Percentiles rank a stretch among this genome's conserved stretches.
These are phyloP conservation scores for Phalaenopsis aphrodite DNA, from an alignment of 106 monocot species.

Conservation along the genomic window DNA sequence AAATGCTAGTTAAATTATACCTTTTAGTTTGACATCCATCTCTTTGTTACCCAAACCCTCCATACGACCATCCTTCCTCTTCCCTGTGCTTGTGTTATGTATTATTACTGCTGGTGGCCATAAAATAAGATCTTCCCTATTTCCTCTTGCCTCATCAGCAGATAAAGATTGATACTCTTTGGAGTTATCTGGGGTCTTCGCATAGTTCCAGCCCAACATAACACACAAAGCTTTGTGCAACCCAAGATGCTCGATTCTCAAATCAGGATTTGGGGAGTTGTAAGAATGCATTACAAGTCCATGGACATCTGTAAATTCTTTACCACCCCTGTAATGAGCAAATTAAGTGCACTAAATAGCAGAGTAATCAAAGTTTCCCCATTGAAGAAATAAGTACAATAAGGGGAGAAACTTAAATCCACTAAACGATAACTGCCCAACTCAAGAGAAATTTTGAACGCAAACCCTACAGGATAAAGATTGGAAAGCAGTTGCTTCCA, in stretches of 20 bases:
- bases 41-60: conserved; percentile 95
- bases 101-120: conserved; percentile 90
- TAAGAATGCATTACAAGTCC: conserved; percentile 79
- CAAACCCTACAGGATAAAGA: not conserved
- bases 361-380: conserved; percentile 14
- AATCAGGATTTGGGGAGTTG: conserved; percentile 47
- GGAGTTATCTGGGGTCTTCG: conserved; percentile 63
- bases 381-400: not conserved
- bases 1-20: conserved; percentile 34
- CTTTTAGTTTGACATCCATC: conserved; percentile 88
- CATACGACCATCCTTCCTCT: conserved; percentile 68
- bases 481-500: not conserved
- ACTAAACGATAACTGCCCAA: not conserved
- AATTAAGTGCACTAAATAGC: conserved; percentile 18
- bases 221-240: conserved; percentile 94
- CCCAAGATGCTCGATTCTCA: conserved; percentile 84
- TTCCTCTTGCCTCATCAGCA: conserved; percentile 49
- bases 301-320: conserved; percentile 75
- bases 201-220: conserved; percentile 85
- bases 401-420: not conserved
- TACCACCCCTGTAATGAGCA: conserved; percentile 65
- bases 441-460: not conserved
- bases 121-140: conserved; percentile 85
- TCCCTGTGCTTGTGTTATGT: conserved; percentile 72
- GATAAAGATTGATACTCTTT: conserved; percentile 74